phyloP scores from a whole-genome alignment of 352 stramenopile genomes.

The Pythium vanterpoolii region DNA sequence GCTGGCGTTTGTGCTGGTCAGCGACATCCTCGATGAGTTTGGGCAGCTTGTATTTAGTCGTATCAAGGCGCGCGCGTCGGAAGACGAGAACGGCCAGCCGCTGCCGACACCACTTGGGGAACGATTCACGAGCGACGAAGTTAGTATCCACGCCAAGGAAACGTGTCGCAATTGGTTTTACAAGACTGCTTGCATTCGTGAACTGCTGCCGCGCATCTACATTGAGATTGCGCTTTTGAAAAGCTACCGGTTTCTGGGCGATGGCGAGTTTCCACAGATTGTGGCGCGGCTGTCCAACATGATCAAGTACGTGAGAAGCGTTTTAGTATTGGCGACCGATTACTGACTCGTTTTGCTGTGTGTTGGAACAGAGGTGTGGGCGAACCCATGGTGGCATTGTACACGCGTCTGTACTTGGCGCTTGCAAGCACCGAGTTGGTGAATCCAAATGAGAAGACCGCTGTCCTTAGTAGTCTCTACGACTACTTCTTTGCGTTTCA shows the following conservation, averaged over 20 bases:
- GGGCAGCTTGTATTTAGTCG: slow-evolving; percentile 83
- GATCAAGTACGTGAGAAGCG: slow-evolving; percentile 65
- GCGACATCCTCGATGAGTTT: slow-evolving; percentile 85
- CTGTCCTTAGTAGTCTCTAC: slow-evolving; percentile 75
- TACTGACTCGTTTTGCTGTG: background rate
- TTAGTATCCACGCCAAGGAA: slow-evolving; percentile 87
- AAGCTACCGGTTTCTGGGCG: slow-evolving; percentile 89
- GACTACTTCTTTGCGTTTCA: slow-evolving; percentile 89
- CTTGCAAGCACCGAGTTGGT: slow-evolving; percentile 65
- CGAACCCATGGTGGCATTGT: slow-evolving; percentile 85
- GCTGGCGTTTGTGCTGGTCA: slow-evolving; percentile 87
- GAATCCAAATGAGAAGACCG: slow-evolving; percentile 31
- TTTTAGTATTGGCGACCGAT: slow-evolving; percentile 17
- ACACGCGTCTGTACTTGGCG: slow-evolving; percentile 82
- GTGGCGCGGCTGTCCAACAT: slow-evolving; percentile 78
- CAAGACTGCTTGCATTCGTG: slow-evolving; percentile 92
- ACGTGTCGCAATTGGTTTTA: slow-evolving; percentile 95
- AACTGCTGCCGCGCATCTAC: slow-evolving; percentile 89
- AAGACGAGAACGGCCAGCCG: slow-evolving; percentile 54
- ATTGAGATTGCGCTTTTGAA: slow-evolving; percentile 86
- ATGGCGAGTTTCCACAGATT: slow-evolving; percentile 87
- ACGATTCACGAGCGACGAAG: slow-evolving; percentile 71
- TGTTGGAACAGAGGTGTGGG: slow-evolving; percentile 61
- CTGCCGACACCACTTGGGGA: slow-evolving; percentile 52
- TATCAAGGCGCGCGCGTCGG: slow-evolving; percentile 61